Conservation (phyloP, 2,329 filamentous ascomycete genomes). For the Tolypocladium tundrense region DNA sequence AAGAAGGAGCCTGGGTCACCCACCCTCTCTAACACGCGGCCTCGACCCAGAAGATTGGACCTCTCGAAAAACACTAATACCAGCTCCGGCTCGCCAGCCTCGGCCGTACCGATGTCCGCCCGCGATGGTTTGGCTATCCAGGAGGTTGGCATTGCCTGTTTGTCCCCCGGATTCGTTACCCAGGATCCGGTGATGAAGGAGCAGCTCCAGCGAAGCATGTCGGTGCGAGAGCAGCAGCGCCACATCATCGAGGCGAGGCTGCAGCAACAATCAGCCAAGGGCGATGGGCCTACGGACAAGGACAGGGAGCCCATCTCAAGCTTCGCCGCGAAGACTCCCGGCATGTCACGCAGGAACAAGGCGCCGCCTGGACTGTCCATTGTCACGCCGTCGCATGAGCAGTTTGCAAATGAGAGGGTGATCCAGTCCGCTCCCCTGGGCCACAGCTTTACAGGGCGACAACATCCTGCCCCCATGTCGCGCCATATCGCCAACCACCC, state of each 20-base stretch:
- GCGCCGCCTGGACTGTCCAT: conserved; percentile 87
- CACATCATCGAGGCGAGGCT: conserved; percentile 88
- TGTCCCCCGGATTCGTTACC: conserved; percentile 92
- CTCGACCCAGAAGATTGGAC: conserved; percentile 57
- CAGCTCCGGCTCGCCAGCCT: conserved; percentile 42
- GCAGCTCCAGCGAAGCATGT: conserved; percentile 87
- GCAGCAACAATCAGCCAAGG: conserved; percentile 77
- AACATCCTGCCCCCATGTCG: conserved; percentile 65
- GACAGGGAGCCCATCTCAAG: conserved; percentile 35
- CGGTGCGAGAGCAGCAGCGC: conserved; percentile 85
- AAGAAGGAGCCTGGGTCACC: conserved; percentile 95
- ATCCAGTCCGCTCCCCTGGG: conserved; percentile 94
- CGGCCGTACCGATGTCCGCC: conserved; percentile 67
- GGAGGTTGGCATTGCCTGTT: conserved; percentile 84
- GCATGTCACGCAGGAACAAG: conserved; percentile 63
- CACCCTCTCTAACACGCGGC: conserved; percentile 61
- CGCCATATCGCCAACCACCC: conserved; percentile 73
- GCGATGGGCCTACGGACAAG: conserved; percentile 52
- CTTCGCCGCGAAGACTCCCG: conserved; percentile 60
- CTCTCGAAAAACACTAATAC: conserved; percentile 54
- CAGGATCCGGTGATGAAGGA: conserved; percentile 96
- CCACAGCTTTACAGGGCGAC: conserved; percentile 88
- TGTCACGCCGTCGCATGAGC: conserved; percentile 83
- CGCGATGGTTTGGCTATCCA: conserved; percentile 76
- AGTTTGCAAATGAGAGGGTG: conserved; percentile 87